Evolutionary conservation across 495 filamentous ascomycete species (phyloP).

Genomic region (Penicillium manginii): DNA sequence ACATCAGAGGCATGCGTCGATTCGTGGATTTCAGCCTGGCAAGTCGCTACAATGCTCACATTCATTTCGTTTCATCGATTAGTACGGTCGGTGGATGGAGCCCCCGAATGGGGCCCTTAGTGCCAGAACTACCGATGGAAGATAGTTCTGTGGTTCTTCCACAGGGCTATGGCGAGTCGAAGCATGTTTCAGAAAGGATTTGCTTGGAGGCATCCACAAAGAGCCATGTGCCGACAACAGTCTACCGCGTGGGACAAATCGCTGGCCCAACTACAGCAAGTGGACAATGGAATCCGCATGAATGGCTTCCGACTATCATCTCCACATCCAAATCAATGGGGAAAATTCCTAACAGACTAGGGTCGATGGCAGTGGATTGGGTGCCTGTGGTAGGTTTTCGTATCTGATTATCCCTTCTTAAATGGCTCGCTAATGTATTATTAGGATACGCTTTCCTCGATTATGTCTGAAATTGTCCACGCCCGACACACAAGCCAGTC

Average conservation of each 20-base stretch:
- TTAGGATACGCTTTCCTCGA: conserved; percentile 25
- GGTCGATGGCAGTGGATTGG: conserved; percentile 29
- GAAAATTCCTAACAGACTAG: conserved; percentile 25
- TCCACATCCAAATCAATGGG: conserved; percentile 33
- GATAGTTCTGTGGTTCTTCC: conserved; percentile 40
- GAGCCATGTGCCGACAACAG: conserved; percentile 43
- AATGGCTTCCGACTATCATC: conserved; percentile 45
- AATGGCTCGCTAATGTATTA: conserved; percentile 1
- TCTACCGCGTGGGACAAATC: conserved; percentile 63
- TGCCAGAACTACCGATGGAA: conserved; percentile 54
- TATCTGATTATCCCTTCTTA: neutral
- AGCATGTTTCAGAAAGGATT: conserved; percentile 56
- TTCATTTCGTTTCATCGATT: conserved; percentile 63
- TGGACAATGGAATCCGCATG: conserved; percentile 41
- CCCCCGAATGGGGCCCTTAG: conserved; percentile 31
- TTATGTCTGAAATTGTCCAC: conserved; percentile 27
- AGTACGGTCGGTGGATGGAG: conserved; percentile 41
- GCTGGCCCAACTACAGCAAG: conserved; percentile 45
- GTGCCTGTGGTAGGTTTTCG: conserved; percentile 28
- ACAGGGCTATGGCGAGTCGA: conserved; percentile 60
- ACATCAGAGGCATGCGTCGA: conserved; percentile 55
- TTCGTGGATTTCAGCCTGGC: conserved; percentile 55
- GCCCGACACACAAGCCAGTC: conserved; percentile 13
- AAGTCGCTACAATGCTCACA: conserved; percentile 46
- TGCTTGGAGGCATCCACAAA: conserved; percentile 49